phyloP scores from a whole-genome alignment of 805 yeast genomes.

The Candida montana region DNA sequence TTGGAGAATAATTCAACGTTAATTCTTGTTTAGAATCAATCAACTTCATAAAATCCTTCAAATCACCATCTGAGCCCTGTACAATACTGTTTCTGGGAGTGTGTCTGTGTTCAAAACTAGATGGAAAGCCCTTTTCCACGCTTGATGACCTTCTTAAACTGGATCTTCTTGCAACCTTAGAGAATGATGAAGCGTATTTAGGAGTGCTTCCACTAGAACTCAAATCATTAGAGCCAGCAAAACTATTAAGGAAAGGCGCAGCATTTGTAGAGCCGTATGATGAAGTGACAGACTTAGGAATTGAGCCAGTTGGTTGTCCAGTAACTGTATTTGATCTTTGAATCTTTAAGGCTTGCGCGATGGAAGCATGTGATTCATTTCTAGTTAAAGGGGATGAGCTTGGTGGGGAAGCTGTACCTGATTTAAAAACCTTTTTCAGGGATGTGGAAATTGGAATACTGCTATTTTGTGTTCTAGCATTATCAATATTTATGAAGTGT shows the following conservation, averaged over 20 bases:
- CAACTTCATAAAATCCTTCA: constrained; percentile 65
- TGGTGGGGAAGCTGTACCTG: constrained; percentile 31
- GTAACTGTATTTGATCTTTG: constrained; percentile 33
- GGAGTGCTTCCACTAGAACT: constrained; percentile 44
- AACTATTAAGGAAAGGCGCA: constrained; percentile 18
- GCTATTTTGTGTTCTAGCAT: constrained; percentile 9
- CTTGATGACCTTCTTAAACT: constrained; percentile 32
- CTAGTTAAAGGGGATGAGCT: constrained; percentile 29
- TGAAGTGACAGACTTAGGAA: constrained; percentile 25
- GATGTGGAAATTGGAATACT: constrained; percentile 16
- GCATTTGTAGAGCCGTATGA: constrained; percentile 20
- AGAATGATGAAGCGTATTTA: constrained; percentile 67
- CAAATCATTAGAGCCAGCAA: constrained; percentile 20
- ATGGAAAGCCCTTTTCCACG: constrained; percentile 23
- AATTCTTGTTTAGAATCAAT: constrained; percentile 61
- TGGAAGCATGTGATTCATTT: constrained; percentile 40
- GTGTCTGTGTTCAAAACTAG: constrained; percentile 24
- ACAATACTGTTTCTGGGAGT: neutral
- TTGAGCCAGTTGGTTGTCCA: constrained; percentile 18
- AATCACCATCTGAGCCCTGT: constrained; percentile 42
- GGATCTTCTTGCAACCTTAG: constrained; percentile 55
- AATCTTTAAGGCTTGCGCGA: constrained; percentile 33
- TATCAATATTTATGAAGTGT: constrained; percentile 49
- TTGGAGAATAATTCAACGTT: constrained; percentile 27
- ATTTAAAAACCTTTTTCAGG: constrained; percentile 26